Base-by-base conservation (phyloP, 192 early-diverging fungal species). In the Gamsiella multidivaricata region DNA sequence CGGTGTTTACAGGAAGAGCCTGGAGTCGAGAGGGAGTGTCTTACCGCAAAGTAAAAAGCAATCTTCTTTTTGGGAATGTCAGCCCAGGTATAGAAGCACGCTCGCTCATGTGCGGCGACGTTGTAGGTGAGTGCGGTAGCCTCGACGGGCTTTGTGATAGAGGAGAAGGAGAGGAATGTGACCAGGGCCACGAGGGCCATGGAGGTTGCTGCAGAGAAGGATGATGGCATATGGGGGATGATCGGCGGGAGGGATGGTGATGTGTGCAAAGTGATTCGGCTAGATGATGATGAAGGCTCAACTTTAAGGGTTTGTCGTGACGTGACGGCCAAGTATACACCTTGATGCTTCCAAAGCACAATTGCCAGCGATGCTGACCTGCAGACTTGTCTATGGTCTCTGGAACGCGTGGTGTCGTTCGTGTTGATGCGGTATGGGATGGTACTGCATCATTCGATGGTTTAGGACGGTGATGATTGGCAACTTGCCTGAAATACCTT, bases 31-130 rank as follows among this genome's bases (percentile, higher is more conserved):
- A 12, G 34, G 26, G 50, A 12, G 39, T 52, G 32, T 86, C 93
- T 81, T 92, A 98, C 97, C 46, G 96, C 95, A 91, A 97, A 99
- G 86, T 97, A 99, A 78, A 99, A 96, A 39, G 91, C 91, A 56
- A 99, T 80, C 83, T 99, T 99, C 86, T 99, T 95, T 43, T 89
- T 92, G 6, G 89, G 85, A 53, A 84, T 61, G 64, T 92, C 91
- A n/a, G 89, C 84, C 63, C 83, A 85, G 18, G 91, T 88, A 84
- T 95, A 97, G 83, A 95, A 98, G 81, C 98, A 99, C 20, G 93
- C 88, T 49, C 91, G 89, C 78, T 97, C 96, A 72, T 96, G 92
- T 22, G 96, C 92, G 47, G 88, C 89, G 80, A 99, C 91, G 36
- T 82, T 85, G 85, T 95, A 97, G 39, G 95, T 97, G 61, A 97